Evolutionary conservation across 2,329 filamentous ascomycete species (phyloP), one percentile per base, ranked within the genome.

Genomic region (Clonostachys byssicola): DNA sequence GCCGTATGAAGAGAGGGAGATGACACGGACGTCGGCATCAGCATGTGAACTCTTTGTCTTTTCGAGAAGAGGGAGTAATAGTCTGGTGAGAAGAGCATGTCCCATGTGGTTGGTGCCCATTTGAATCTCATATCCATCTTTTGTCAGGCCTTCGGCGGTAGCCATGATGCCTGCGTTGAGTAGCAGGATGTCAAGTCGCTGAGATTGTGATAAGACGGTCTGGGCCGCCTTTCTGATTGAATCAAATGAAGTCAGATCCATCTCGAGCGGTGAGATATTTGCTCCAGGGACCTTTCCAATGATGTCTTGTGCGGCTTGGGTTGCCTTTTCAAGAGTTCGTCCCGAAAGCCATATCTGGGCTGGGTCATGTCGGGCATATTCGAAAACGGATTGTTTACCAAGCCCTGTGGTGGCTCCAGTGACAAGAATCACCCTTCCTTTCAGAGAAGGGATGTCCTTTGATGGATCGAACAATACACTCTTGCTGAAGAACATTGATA

Each of bases 91-190:
- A 4, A 73, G 62, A 6, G 73, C 70, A 45, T 77, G 73, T 14
- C 73, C 73, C 38, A 78, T 52, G 54, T 77, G 71, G 47, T 78
- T 79, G 3, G 66, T 72, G 2, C 67, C 72, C 49, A 77, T 74
- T 49, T 75, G 68, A 10, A 70, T 51, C 53, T 78, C 75, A 48
- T 74, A 77, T 13, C 73, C 73, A 16, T 77, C 68, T 23, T 58
- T 54, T 6, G 71, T 73, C 9, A 67, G 52, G 3, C 49, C 61
- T 8, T 55, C 42, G 0, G 68, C 54, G 3, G 65, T 58, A 3
- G 62, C 66, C 61, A 75, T 68, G 47, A 73, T 64, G 2, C 74
- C 74, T 1, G 73, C 74, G 47, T 75, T 76, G 43, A 68, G 65
- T 40, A 77, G 62, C 9, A 77, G 59, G 38, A 75, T 64, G 50